Percentiles rank a stretch among this genome's conserved stretches.
Conservation (phyloP, 176 grass and related monocot genomes). For the Lolium perenne region DNA sequence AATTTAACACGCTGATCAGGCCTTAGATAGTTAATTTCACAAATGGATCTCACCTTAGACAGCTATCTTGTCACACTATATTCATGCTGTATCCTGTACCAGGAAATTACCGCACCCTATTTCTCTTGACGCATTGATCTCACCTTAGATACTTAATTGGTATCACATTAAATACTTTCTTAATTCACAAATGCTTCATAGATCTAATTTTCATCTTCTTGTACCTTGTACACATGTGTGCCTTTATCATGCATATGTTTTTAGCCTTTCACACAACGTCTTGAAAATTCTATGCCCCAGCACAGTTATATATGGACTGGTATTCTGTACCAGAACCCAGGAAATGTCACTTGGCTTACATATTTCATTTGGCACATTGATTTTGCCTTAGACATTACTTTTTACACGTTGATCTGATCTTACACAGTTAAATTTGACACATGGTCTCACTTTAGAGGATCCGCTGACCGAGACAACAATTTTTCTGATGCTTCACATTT, state of each 20-base stretch:
- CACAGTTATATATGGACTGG: neutral
- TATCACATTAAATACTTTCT: too few species aligned
- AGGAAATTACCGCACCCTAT: too few species aligned
- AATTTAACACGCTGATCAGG: too few species aligned
- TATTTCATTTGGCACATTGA: neutral
- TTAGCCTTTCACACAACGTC: conserved; percentile 8
- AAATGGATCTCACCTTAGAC: too few species aligned
- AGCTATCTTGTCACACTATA: too few species aligned
- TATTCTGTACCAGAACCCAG: neutral
- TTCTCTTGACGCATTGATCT: too few species aligned
- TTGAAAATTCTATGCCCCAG: neutral
- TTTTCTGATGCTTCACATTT: neutral
- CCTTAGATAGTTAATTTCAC: too few species aligned
- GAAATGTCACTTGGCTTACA: conserved; percentile 8
- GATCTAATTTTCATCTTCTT: conserved; percentile 10
- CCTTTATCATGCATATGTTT: neutral
- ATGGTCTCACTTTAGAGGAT: neutral
- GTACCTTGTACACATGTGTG: neutral
- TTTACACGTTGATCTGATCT: neutral
- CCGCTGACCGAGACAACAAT: neutral
- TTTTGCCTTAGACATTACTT: too few species aligned
- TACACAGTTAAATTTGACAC: neutral
- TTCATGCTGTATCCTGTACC: too few species aligned
- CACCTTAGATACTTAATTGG: too few species aligned
- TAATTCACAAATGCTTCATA: neutral